Evolutionary conservation across 139 green algal species (phyloP), one percentile per base, ranked within the genome.

Genomic region (Picochlorum sp.): DNA sequence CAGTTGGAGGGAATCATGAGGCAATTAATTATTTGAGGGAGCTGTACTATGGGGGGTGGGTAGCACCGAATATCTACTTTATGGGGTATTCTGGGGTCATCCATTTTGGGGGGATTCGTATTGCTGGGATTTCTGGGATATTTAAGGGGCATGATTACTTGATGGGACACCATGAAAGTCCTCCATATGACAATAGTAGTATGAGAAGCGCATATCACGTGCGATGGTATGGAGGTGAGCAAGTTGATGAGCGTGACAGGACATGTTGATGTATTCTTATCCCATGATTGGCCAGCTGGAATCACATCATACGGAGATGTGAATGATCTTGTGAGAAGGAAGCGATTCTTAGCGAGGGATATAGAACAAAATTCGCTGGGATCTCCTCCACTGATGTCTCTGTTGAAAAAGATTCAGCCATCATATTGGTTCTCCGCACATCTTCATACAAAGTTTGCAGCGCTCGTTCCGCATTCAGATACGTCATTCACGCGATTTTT

Each of bases 1-100:
- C 78, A 96, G 88, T 99, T 44, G 94, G 94, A 34, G 94, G 94
- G 55, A 99, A 99, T 75, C 94, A 99, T 71, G 94, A 99, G 75
- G 94, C 90, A 0, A 71, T 82, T 49, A 96, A 95, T 79, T 79
- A 99, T 73, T 70, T 98, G 41, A 90, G 83, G 81, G 94, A 99
- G 78, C 83, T 99, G 44, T 92, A 89, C 79, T 87, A 96, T 68
- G 94, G 94, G 21, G 94, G 94, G 34, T 99, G 87, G 88, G 94
- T 82, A 2, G 93, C 93, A 0, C 89, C 87, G 21, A 92, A 96
- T 69, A 96, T 99, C 59, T 97, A 87, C 63, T 99, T 91, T 80
- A 37, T 98, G 51, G 94, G 94, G 1, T 87, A 89, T 60, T 77
- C 92, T 11, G 92, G 92, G 9, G 83, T 90, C 10, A 73, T 98